phyloP scores from a whole-genome alignment of 257 asterid genomes.

The Lavandula angustifolia region DNA sequence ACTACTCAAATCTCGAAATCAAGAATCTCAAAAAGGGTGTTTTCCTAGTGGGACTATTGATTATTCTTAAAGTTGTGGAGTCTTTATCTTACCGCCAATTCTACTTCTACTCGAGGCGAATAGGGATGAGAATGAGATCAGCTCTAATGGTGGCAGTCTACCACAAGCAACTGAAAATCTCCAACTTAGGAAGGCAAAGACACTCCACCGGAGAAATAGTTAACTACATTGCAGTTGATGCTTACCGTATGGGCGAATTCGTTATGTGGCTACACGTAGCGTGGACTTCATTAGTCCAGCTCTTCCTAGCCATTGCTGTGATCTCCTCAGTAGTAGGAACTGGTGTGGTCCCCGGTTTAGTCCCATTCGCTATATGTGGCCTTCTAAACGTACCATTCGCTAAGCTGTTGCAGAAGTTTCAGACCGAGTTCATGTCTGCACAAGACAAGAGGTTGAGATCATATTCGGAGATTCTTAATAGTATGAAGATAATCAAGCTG shows the following conservation, averaged over 20 bases:
- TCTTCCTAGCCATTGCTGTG: slow-evolving; percentile 43
- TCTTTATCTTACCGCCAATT: slow-evolving; percentile 61
- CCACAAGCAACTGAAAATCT: slow-evolving; percentile 65
- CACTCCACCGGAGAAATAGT: slow-evolving; percentile 75
- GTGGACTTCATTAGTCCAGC: slow-evolving; percentile 55
- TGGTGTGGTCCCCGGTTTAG: slow-evolving; percentile 68
- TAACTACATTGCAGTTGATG: slow-evolving; percentile 74
- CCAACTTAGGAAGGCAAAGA: slow-evolving; percentile 52
- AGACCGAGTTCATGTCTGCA: slow-evolving; percentile 56
- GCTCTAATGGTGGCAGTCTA: slow-evolving; percentile 70
- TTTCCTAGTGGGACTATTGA: slow-evolving; percentile 47
- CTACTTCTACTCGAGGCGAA: slow-evolving; percentile 54
- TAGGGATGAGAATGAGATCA: slow-evolving; percentile 74
- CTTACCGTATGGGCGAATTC: slow-evolving; percentile 74
- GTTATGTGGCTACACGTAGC: slow-evolving; percentile 62
- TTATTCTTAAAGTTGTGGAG: slow-evolving; percentile 53
- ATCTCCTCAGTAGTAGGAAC: slow-evolving; percentile 61
- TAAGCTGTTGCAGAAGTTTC: slow-evolving; percentile 58
- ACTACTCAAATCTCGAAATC: slow-evolving; percentile 40
- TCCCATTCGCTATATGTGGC: slow-evolving; percentile 57
- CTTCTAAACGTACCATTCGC: slow-evolving; percentile 69
- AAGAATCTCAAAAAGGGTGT: slow-evolving; percentile 41
- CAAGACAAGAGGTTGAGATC: slow-evolving; percentile 71
- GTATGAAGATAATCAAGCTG: slow-evolving; percentile 73
- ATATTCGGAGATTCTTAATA: slow-evolving; percentile 72